Evolutionary conservation across 2,329 filamentous ascomycete genomes (phyloP), one percentile per base, ranked within the genome.

Genomic region (Fusarium gaditjirri): DNA sequence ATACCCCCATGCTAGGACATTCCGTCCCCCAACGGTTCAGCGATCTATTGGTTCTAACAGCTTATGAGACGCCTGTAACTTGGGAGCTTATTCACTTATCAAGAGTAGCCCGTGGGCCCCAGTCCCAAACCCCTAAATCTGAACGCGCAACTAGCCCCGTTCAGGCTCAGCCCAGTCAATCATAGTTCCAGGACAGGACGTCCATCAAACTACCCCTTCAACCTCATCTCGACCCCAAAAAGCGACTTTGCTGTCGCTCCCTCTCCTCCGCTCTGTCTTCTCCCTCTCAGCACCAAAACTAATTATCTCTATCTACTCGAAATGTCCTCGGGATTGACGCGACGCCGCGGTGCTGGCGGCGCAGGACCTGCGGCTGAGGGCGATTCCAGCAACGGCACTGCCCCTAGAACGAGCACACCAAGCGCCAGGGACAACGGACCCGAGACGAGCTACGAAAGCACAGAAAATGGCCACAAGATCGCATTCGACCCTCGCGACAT

Each of bases 401-500:
- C 61, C 63, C 86, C 90, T 85, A 84, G 87, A 77, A 83, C 90
- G 85, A 86, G 89, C 78, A 87, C 86, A 49, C 83, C 81, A 77
- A 88, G 88, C 79, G 81, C 83, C 78, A 84, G 83, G 79, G 88
- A 89, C 78, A 84, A 78, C 78, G 85, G 81, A 72, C 90, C 89
- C 78, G 90, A 91, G 84, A 98, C 96, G 68, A 95, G 93, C 78
- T 98, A 97, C 86, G 93, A 95, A 84, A 94, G 88, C 80, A 88
- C 92, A 82, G 95, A 97, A 84, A 98, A 98, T 85, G 96, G 96
- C 75, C 96, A 98, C 88, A 97, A 97, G 88, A 98, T 99, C 83
- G 96, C 95, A 65, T 99, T 94, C 82, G 96, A 99, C 83, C 96
- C 96, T 66, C 89, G 95, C 83, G 96, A 99, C 83, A 97, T 99